Percentiles rank a stretch among this genome's conserved stretches.
phyloP scores from a whole-genome alignment of 495 filamentous ascomycete genomes.

The Stereocaulon alpinum region DNA sequence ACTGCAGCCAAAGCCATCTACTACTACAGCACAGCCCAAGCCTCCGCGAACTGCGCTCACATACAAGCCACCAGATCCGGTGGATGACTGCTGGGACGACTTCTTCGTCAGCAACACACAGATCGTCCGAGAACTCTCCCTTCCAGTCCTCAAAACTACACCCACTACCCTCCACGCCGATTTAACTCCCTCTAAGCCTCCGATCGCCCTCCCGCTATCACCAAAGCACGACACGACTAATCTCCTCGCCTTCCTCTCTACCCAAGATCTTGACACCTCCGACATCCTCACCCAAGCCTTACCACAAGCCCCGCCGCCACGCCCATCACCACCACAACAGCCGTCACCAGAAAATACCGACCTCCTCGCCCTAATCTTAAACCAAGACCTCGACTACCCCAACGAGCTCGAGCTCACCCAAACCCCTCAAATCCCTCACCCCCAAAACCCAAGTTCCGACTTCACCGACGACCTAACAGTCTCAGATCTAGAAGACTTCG shows the following conservation, averaged over 20 bases:
- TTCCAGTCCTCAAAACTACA: neutral
- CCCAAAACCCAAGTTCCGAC: neutral
- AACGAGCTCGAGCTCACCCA: neutral
- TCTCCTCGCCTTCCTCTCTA: neutral
- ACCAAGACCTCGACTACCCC: conserved; percentile 21
- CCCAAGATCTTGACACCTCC: neutral
- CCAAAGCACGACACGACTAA: neutral
- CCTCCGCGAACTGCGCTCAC: neutral
- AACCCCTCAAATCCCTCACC: neutral
- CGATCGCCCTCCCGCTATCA: neutral
- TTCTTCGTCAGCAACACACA: conserved; percentile 24
- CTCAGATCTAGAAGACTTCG: conserved; percentile 8
- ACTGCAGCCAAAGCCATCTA: neutral
- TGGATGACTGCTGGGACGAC: conserved; percentile 10
- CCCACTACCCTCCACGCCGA: neutral
- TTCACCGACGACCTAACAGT: conserved; percentile 15
- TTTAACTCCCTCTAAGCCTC: neutral
- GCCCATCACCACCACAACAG: neutral
- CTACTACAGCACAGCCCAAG: neutral
- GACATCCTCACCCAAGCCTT: neutral
- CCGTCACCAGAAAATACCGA: neutral
- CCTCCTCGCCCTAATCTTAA: conserved; percentile 16
- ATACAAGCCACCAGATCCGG: neutral
- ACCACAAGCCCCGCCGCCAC: neutral
- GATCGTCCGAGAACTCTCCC: conserved; percentile 21